Conservation (phyloP, 148 eudicot genomes). For the Arctostaphylos glauca region DNA sequence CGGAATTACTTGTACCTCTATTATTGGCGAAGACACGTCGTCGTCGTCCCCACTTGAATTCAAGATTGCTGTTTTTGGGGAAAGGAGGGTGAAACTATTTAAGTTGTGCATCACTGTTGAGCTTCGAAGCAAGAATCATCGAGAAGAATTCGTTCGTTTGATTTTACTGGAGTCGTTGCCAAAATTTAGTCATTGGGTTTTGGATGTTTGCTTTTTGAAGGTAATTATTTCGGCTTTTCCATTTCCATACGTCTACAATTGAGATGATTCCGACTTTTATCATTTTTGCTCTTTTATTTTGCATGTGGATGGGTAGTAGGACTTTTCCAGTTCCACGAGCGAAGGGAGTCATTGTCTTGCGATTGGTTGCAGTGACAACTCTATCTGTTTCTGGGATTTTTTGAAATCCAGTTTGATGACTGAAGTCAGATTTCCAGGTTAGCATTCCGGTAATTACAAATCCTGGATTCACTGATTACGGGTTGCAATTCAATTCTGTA, state of each 20-base stretch:
- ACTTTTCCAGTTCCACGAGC: constrained; percentile 27
- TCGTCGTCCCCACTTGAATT: constrained; percentile 21
- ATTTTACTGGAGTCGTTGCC: constrained; percentile 50
- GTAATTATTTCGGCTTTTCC: constrained; percentile 24
- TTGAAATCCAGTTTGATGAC: constrained; percentile 22
- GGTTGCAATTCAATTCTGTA: constrained; percentile 7
- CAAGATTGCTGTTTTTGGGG: constrained; percentile 65
- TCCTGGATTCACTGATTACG: neutral
- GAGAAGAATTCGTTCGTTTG: constrained; percentile 21
- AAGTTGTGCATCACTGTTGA: constrained; percentile 33
- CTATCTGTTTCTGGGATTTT: constrained; percentile 70
- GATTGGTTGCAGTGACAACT: constrained; percentile 84
- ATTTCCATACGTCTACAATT: neutral
- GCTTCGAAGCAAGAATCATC: constrained; percentile 7
- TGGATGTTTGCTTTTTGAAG: constrained; percentile 76
- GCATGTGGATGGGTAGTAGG: constrained; percentile 37
- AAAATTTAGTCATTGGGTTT: constrained; percentile 73
- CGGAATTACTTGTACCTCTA: constrained; percentile 44
- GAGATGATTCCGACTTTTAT: constrained; percentile 5
- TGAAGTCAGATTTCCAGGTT: constrained; percentile 67
- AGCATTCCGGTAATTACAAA: neutral
- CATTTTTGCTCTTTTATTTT: neutral
- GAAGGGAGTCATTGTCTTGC: constrained; percentile 47
- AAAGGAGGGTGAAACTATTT: constrained; percentile 70
- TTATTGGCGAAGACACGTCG: constrained; percentile 9